Evolutionary conservation across 1,139 yeast genomes (phyloP), one percentile per base, ranked within the genome.

Genomic region (Kazachstania sp.): DNA sequence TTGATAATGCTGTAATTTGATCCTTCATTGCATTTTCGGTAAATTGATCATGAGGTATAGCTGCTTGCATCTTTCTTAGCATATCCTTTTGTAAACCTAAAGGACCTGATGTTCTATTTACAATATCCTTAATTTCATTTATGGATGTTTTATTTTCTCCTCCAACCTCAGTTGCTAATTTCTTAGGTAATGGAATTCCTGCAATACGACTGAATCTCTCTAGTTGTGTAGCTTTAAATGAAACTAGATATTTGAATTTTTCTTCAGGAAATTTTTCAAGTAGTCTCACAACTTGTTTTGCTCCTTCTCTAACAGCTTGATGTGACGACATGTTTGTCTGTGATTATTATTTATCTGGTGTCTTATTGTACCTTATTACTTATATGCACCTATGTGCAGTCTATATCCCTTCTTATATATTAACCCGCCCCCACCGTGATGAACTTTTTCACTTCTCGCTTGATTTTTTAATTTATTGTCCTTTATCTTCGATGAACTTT

Each of bases 141-240:
- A 66, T 48, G 2, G 67, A 46, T 0, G 67, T 59, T 30, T 34
- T 39, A 6, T 34, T 30, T 3, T 20, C 31, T 6, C 16, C 23
- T 45, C 65, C 67, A 37, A 63, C 36, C 20, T 62, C 50, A 5
- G 51, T 55, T 4, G 54, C 49, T 54, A 62, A 39, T 60, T 60
- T 37, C 55, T 53, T 12, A 58, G 64, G 44, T 32, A 58, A 55
- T 18, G 71, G 45, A 12, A 48, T 40, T 4, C 77, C 77, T 2
- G 78, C 78, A 12, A 75, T 61, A 20, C 69, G 67, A 55, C 72
- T 69, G 49, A 73, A 74, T 58, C 87, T 65, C 71, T 73, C 79
- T 35, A 83, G 67, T 63, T 83, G 92, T 0, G 74, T 61, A 38
- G 78, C 82, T 58, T 79, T 83, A 65, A 83, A 82, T 9, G 86